Evolutionary conservation across 2,329 filamentous ascomycete species (phyloP).

Genomic region (Neofusicoccum sp.): DNA sequence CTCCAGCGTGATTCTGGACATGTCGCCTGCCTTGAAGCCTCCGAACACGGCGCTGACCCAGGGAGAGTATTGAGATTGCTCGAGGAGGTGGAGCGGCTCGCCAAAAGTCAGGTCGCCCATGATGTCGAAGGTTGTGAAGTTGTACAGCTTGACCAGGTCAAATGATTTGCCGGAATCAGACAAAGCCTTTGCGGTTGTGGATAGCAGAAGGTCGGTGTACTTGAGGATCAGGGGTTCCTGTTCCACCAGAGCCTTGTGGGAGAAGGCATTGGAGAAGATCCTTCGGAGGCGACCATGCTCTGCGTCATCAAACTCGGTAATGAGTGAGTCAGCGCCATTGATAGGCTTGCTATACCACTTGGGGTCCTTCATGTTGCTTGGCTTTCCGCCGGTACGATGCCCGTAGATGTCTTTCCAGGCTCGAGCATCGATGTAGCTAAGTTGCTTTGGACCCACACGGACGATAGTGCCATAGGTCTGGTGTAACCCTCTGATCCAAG

Average conservation of each 20-base stretch:
- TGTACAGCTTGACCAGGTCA: constrained; percentile 24
- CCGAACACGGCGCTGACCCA: constrained; percentile 34
- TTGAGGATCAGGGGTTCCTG: constrained; percentile 40
- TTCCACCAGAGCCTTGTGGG: constrained; percentile 37
- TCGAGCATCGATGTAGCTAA: constrained; percentile 44
- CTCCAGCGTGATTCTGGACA: neutral
- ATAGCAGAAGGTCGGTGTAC: constrained; percentile 43
- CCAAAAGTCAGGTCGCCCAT: constrained; percentile 36
- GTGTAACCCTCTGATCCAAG: constrained; percentile 33
- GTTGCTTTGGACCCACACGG: constrained; percentile 40
- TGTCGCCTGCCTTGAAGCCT: constrained; percentile 20
- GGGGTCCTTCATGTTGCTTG: constrained; percentile 28
- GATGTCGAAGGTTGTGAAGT: constrained; percentile 35
- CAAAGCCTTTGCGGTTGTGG: constrained; percentile 27
- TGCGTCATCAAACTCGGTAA: constrained; percentile 34
- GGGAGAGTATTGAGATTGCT: constrained; percentile 25
- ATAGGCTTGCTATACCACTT: constrained; percentile 27
- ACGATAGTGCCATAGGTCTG: constrained; percentile 44
- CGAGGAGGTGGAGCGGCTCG: constrained; percentile 31
- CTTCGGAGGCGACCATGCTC: constrained; percentile 41
- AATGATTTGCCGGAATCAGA: neutral
- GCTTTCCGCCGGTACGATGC: constrained; percentile 26
- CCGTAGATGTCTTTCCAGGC: constrained; percentile 44
- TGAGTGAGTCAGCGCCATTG: constrained; percentile 37
- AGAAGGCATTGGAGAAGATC: constrained; percentile 41